Base-by-base conservation (phyloP, 495 filamentous ascomycete genomes). In the Aspergillus egyptiacus region DNA sequence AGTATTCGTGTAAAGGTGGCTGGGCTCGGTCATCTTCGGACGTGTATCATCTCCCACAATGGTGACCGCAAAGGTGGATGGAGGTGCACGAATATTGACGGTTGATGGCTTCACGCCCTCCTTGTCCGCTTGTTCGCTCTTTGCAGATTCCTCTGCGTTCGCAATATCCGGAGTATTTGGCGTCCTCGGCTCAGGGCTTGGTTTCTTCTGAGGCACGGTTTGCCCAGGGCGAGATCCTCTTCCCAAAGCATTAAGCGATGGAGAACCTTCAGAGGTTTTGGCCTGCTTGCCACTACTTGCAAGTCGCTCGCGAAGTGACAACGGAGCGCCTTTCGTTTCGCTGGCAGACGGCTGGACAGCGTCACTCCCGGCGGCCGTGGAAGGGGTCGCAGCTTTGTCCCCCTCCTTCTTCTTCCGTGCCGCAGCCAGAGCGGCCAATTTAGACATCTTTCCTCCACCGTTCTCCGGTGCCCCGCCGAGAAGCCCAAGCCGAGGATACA, bases 361-460 rank as follows among this genome's bases (percentile, higher is more conserved):
- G 30, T 46, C 54, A 6, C 48, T 24, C 25, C 51, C 43, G 13
- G 28, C 15, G 13, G 27, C 30, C n/a, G 51, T 18, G 8, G 43
- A 46, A 3, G 62, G 28, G n/a, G 61, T 55, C 8, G 61, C 49
- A 39, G 71, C 70, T 60, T 83, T 83, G 8, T 84, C 82, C 7
- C 63, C 66, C 31, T 87, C 85, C 38, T 85, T 82, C 65, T 89
- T 90, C 68, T 91, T 94, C 40, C 89, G 80, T 17, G 85, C 82
- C n/a, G 88, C 89, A 49, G 91, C 91, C 15, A 97, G 72, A 33
- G 84, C 84, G 50, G 93, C 90, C 23, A 97, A 73, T 60, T 96
- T 98, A 9, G 91, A 95, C 60, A 85, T 76, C 58, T 94, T 95
- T 5, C 68, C 72, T 7, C 61, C 41, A 8, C 17, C 67, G 38